Base-by-base conservation (phyloP, 2,329 filamentous ascomycete genomes). In the Massarina eburnea region DNA sequence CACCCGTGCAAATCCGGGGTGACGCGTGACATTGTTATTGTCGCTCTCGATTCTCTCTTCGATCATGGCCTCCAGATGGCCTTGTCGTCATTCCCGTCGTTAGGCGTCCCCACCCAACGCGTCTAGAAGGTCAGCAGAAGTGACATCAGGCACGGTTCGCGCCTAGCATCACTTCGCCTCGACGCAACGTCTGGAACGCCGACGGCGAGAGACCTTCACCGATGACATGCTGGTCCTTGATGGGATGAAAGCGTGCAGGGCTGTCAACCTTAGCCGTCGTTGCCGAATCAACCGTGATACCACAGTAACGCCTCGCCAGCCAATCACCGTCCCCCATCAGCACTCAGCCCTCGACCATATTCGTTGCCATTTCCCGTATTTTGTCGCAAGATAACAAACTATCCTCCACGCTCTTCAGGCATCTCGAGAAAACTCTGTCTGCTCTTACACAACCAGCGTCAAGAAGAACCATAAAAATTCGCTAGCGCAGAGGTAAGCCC, bases 241-340 rank as follows among this genome's bases (percentile, higher is more conserved):
- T 26, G 24, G 12, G n/a, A n/a, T n/a, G n/a, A n/a, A n/a, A n/a
- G n/a, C 4, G 27, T 14, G 27, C 27, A 30, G 27, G 27, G 27
- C 27, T 30, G 27, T 14, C 4, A 14, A 4, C 9, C 4, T 14
- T 8, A 30, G 6, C 12, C 14, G 21, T 26, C 38, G 48, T 51
- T 51, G 48, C 55, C 55, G 46, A 43, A 51, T 50, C 56, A 46
- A 51, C 43, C 43, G 34, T 33, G 40, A 45, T 48, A 48, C 49
- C 49, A 52, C 39, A 48, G 46, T 49, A 54, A 52, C 51, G 42
- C 44, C 30, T 41, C 27, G 5, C 5, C 18, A 36, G 15, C 43
- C 40, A 41, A 48, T 51, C 39, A 46, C 8, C 18, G 18, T 19
- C 29, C 27, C 20, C 12, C 34, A 32, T 27, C 30, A 14, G 10